Conservation (phyloP, 169 alveolate genomes). For the Plasmodium berghei region DNA sequence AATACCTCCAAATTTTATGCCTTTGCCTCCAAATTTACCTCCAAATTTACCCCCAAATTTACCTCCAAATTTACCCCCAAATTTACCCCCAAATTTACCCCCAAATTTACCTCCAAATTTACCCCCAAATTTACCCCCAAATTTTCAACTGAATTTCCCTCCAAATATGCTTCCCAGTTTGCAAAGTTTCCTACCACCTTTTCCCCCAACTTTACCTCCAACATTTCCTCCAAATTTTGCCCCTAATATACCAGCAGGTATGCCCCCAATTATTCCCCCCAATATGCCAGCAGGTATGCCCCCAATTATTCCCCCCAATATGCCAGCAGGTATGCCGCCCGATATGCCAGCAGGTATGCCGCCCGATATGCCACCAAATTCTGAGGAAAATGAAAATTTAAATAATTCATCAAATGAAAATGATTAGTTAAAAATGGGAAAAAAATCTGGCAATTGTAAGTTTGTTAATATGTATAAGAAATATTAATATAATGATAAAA, state of each 20-base stretch:
- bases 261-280: slow-evolving; percentile 27
- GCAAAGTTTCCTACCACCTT: slow-evolving; percentile 20
- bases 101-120: slow-evolving; percentile 49
- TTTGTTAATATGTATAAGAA: too few relatives aligned
- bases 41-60: slow-evolving; percentile 23
- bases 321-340: slow-evolving; percentile 36
- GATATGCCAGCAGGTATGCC: slow-evolving; percentile 69
- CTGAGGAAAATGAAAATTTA: slow-evolving; percentile 1
- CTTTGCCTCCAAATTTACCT: slow-evolving; percentile 17
- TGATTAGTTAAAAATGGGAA: too few relatives aligned
- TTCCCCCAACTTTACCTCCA: slow-evolving; percentile 34
- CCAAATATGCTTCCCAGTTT: slow-evolving; percentile 78
- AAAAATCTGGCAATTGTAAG: too few relatives aligned
- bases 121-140: slow-evolving; percentile 70
- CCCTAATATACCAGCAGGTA: slow-evolving; percentile 15
- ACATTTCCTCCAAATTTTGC: slow-evolving; percentile 50
- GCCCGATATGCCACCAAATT: slow-evolving; percentile 50
- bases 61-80: slow-evolving; percentile 48
- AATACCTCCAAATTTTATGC: slow-evolving; percentile 28
- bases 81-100: slow-evolving; percentile 30
- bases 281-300: slow-evolving; percentile 69
- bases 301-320: slow-evolving; percentile 38
- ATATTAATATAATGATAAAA: too few relatives aligned
- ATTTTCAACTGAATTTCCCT: slow-evolving; percentile 76
- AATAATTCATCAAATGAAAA: neutral